A percentile compares a stretch with the other conserved stretches of the same genome.
phyloP scores from a whole-genome alignment of 1,284 basidiomycete genomes.

The Phylloboletellus chloephorus region DNA sequence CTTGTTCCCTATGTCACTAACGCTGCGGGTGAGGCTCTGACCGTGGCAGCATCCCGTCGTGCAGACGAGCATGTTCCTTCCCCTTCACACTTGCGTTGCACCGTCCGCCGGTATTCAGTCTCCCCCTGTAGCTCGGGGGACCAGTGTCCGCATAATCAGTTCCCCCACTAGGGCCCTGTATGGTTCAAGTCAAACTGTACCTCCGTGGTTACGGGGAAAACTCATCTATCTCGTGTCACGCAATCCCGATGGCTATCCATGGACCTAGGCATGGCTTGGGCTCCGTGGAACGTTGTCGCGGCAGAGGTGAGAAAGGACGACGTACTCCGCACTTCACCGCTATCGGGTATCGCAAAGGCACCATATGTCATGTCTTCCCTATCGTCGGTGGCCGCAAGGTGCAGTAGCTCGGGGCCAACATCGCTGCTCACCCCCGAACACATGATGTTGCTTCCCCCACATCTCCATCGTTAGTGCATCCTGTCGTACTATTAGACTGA shows the following conservation, averaged over 20 bases:
- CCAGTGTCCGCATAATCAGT: conserved; percentile 41
- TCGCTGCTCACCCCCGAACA: conserved; percentile 42
- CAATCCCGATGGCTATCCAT: too few species aligned
- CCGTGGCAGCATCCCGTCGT: background rate
- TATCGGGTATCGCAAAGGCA: conserved; percentile 43
- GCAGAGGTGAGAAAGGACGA: too few species aligned
- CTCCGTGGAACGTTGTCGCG: too few species aligned
- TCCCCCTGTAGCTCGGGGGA: conserved; percentile 41
- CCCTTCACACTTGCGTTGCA: conserved; percentile 28
- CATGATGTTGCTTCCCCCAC: conserved; percentile 39
- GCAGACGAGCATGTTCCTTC: too few species aligned
- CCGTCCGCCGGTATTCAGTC: conserved; percentile 32
- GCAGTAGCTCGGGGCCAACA: conserved; percentile 42
- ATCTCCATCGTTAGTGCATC: conserved; percentile 4
- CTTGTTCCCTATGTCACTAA: too few species aligned
- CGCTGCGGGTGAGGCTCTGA: background rate
- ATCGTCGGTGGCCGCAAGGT: conserved; percentile 45
- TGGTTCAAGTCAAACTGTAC: too few species aligned
- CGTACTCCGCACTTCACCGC: too few species aligned
- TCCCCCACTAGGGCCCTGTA: too few species aligned
- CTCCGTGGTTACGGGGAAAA: too few species aligned
- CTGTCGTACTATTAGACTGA: background rate
- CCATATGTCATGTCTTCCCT: conserved; percentile 48
- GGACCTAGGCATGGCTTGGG: too few species aligned
- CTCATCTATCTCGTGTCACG: too few species aligned